A percentile compares a stretch with the other conserved stretches of the same genome.
These are phyloP conservation scores for Cytospora mali DNA, from an alignment of 2,329 filamentous ascomycete species.

Conservation along the genomic window DNA sequence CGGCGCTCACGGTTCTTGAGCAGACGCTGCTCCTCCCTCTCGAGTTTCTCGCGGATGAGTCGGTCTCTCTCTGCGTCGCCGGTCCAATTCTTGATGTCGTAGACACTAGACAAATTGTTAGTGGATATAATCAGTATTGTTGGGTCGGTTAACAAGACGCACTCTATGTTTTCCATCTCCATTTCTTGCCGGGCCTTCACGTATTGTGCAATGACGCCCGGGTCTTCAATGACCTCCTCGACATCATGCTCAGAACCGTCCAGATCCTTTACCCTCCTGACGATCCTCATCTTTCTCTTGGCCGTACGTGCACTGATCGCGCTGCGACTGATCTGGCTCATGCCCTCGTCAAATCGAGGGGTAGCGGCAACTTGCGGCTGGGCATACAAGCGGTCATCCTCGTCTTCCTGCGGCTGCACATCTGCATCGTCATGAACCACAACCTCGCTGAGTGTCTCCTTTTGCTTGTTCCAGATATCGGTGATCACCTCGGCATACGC, in stretches of 20 bases:
- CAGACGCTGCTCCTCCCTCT: constrained; percentile 78
- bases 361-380: constrained; percentile 71
- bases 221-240: constrained; percentile 74
- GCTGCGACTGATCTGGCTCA: constrained; percentile 75
- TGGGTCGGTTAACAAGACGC: constrained; percentile 40
- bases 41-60: constrained; percentile 61
- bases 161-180: constrained; percentile 74
- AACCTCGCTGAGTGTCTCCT: constrained; percentile 71
- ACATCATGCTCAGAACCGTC: constrained; percentile 60
- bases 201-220: constrained; percentile 87
- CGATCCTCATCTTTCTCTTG: constrained; percentile 73
- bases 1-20: constrained; percentile 90
- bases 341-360: constrained; percentile 76
- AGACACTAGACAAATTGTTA: constrained; percentile 48
- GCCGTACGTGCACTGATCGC: constrained; percentile 57
- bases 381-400: constrained; percentile 70
- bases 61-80: constrained; percentile 68
- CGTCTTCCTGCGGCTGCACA: constrained; percentile 59
- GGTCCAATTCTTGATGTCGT: constrained; percentile 59
- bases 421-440: constrained; percentile 69
- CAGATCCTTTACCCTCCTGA: constrained; percentile 56
- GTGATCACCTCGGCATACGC: constrained; percentile 91
- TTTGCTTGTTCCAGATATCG: constrained; percentile 90
- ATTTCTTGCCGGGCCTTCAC: constrained; percentile 73
- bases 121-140: constrained; percentile 7